Conservation (phyloP, 345 rosid species). For the Eutrema heterophyllum region DNA sequence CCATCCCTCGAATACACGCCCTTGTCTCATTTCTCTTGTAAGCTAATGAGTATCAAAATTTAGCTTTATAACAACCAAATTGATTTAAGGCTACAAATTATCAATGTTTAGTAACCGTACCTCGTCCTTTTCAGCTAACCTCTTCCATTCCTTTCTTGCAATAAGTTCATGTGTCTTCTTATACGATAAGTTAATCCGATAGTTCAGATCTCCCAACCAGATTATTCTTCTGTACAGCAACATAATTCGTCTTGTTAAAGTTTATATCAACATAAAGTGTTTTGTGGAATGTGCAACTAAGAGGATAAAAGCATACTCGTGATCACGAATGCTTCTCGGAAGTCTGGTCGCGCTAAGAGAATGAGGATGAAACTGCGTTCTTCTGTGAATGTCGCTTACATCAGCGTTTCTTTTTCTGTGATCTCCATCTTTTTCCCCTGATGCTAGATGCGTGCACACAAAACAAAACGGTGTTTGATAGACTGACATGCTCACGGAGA, state of each 20-base stretch:
- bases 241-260: not conserved
- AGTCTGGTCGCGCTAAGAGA: constrained; percentile 38
- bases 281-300: not conserved
- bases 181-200: constrained; percentile 72
- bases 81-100: not conserved
- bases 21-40: constrained; percentile 59
- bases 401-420: constrained; percentile 73
- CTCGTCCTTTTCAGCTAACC: constrained; percentile 72
- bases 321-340: constrained; percentile 65
- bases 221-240: constrained; percentile 52
- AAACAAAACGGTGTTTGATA: constrained; percentile 85
- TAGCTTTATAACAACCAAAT: too few relatives aligned
- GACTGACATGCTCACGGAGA: constrained; percentile 89
- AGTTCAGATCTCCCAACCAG: constrained; percentile 93
- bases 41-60: constrained; percentile 38
- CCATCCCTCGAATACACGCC: constrained; percentile 85
- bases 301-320: constrained; percentile 53
- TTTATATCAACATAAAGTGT: not conserved
- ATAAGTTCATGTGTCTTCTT: constrained; percentile 63
- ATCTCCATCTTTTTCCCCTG: constrained; percentile 89
- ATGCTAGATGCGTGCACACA: constrained; percentile 73
- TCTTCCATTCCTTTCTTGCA: constrained; percentile 56
- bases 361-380: constrained; percentile 64
- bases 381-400: constrained; percentile 65
- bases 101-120: constrained; percentile 27